These are phyloP conservation scores for Avena sativa DNA, from an alignment of 176 grass and related monocot species.

Conservation along the genomic window DNA sequence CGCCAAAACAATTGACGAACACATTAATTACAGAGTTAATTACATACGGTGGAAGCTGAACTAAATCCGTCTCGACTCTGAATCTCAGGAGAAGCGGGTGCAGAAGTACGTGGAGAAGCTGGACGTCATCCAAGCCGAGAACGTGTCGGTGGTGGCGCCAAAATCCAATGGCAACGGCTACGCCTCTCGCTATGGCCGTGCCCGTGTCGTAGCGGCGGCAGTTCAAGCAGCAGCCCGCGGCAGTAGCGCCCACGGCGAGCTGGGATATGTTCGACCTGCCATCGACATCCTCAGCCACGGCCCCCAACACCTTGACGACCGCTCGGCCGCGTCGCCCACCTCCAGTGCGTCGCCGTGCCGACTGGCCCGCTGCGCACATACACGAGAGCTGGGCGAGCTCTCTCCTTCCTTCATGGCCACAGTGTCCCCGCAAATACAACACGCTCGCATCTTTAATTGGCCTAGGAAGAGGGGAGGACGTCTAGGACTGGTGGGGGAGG, in stretches of 20 bases:
- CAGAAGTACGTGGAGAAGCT: conserved; percentile 90
- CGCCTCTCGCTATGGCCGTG: conserved; percentile 47
- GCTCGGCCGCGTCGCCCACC: conserved; percentile 25
- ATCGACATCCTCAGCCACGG: conserved; percentile 72
- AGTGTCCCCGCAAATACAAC: too few species aligned
- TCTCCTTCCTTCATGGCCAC: too few species aligned
- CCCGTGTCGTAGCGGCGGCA: conserved; percentile 59
- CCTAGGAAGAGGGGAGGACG: too few species aligned
- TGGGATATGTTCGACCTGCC: conserved; percentile 90
- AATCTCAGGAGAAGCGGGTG: conserved; percentile 69
- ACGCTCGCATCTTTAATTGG: not conserved
- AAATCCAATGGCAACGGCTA: conserved; percentile 62
- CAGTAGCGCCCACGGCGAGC: conserved; percentile 58
- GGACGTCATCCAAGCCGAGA: conserved; percentile 82
- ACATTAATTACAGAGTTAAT: not conserved
- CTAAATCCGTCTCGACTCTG: not conserved
- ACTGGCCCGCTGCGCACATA: too few species aligned
- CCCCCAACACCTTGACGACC: conserved; percentile 46
- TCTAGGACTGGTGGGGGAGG: too few species aligned
- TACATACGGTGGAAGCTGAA: too few species aligned
- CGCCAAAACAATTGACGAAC: not conserved
- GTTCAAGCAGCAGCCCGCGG: conserved; percentile 50
- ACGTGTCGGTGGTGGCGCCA: conserved; percentile 35
- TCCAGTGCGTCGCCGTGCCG: too few species aligned
- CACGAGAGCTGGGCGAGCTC: too few species aligned